A percentile compares a stretch with the other conserved stretches of the same genome.
Evolutionary conservation across 106 monocot genomes (phyloP).

Genomic region (Dendrobium catenatum): DNA sequence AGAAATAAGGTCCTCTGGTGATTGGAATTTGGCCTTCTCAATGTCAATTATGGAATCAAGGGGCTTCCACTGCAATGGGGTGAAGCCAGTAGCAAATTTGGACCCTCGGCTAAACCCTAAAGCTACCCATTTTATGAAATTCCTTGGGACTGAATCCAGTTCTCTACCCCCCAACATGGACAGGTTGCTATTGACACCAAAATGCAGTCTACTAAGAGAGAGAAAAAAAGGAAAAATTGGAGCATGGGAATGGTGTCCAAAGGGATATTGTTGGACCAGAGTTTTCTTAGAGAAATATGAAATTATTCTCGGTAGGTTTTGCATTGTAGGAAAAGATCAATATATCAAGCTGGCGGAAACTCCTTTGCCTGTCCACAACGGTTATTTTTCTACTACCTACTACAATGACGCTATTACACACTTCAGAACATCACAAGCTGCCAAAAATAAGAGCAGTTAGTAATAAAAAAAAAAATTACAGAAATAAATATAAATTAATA

Average conservation of each 20-base stretch:
- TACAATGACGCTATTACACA: background rate
- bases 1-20: constrained; percentile 64
- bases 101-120: constrained; percentile 37
- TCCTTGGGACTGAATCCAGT: background rate
- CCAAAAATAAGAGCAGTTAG: background rate
- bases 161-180: background rate
- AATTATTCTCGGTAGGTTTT: background rate
- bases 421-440: background rate
- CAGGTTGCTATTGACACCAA: background rate
- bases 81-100: constrained; percentile 74
- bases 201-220: background rate
- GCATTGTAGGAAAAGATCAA: constrained; percentile 6
- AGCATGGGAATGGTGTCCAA: background rate
- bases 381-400: background rate
- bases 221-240: background rate
- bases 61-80: constrained; percentile 67
- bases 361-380: background rate
- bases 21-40: constrained; percentile 36
- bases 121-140: constrained; percentile 25
- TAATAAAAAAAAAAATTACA: background rate
- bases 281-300: background rate
- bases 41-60: constrained; percentile 76
- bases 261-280: background rate
- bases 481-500: background rate
- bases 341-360: background rate